Percentiles rank a stretch among this genome's conserved stretches.
Evolutionary conservation across 108 stramenopile genomes (phyloP).

Genomic region (Cyclotella sp.): DNA sequence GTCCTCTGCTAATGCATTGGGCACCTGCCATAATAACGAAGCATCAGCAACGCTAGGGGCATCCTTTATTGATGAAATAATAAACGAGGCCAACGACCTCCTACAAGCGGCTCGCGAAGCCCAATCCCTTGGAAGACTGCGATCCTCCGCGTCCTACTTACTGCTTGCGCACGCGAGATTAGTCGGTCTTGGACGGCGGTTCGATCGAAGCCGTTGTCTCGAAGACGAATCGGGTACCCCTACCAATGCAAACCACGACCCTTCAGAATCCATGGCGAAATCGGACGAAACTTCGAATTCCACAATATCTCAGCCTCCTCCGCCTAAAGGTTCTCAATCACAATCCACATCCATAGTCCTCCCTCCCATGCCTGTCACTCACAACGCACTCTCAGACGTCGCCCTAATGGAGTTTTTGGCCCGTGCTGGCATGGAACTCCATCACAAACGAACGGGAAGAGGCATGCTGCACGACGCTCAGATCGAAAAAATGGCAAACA

Average conservation of each 20-base stretch:
- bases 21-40: no score
- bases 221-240: slow-evolving; percentile 1
- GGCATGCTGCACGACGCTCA: slow-evolving; percentile 63
- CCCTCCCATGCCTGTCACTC: slow-evolving; percentile 22
- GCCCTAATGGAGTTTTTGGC: slow-evolving; percentile 88
- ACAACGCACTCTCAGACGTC: slow-evolving; percentile 32
- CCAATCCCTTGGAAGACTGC: slow-evolving; percentile 76
- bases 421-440: slow-evolving; percentile 81
- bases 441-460: slow-evolving; percentile 79
- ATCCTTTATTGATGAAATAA: slow-evolving; percentile 63
- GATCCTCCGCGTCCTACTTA: slow-evolving; percentile 74
- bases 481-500: slow-evolving; percentile 21
- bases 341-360: slow-evolving; percentile 2
- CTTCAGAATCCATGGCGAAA: slow-evolving; percentile 18
- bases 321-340: slow-evolving; percentile 8
- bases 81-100: slow-evolving; percentile 79
- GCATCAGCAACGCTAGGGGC: not conserved
- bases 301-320: not conserved
- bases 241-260: not conserved
- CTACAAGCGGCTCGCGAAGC: slow-evolving; percentile 77
- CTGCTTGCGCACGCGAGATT: slow-evolving; percentile 79
- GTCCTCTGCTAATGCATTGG: no score
- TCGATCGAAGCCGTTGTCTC: slow-evolving; percentile 64
- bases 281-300: slow-evolving; percentile 16
- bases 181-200: slow-evolving; percentile 81